These are phyloP conservation scores for Solanum sparsipilum DNA, from an alignment of 257 asterid genomes.

Conservation along the genomic window DNA sequence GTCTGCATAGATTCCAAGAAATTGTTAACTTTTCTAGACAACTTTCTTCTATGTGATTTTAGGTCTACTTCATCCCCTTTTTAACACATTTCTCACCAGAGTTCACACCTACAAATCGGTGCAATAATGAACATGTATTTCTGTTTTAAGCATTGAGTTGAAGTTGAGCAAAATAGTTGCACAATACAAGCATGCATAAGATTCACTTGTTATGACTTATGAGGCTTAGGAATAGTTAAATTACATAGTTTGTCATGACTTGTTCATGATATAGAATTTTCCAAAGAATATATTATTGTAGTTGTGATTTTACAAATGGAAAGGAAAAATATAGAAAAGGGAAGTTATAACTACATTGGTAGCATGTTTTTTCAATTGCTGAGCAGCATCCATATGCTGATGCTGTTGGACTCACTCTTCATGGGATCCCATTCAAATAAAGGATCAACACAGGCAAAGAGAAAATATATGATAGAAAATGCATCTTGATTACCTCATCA, in stretches of 20 bases:
- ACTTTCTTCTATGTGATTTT: not conserved
- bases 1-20: not conserved
- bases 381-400: not conserved
- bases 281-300: not conserved
- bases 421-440: not conserved
- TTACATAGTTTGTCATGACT: not conserved
- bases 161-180: not conserved
- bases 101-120: not conserved
- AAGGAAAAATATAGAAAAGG: not conserved
- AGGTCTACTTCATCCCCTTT: not conserved
- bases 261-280: not conserved
- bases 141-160: not conserved
- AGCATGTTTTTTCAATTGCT: not conserved
- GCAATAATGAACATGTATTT: not conserved
- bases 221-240: not conserved
- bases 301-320: not conserved
- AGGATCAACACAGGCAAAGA: not conserved
- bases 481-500: conserved; percentile 64
- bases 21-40: not conserved
- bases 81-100: not conserved
- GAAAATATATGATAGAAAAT: not conserved
- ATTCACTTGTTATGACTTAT: not conserved
- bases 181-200: not conserved
- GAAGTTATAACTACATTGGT: not conserved
- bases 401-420: not conserved